Percentiles rank a stretch among this genome's conserved stretches.
Conservation (phyloP, 2,329 filamentous ascomycete genomes). For the Colletotrichum truncatum region DNA sequence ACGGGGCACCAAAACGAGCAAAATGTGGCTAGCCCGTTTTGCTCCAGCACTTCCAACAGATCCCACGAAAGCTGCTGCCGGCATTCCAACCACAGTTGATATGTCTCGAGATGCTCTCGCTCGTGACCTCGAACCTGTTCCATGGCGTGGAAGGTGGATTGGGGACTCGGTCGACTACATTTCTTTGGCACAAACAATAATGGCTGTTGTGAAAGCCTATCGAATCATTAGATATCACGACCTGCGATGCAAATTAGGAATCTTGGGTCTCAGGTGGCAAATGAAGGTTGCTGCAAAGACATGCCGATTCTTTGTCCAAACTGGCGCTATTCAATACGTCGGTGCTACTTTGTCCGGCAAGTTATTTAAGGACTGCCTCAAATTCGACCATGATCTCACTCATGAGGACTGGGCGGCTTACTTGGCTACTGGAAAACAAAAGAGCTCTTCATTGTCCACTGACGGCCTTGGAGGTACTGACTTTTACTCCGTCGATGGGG, state of each 20-base stretch:
- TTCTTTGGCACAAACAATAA: constrained; percentile 64
- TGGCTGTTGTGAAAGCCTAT: constrained; percentile 67
- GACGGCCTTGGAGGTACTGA: not conserved
- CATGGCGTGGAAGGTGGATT: constrained; percentile 66
- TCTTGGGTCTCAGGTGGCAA: constrained; percentile 63
- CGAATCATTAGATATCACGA: constrained; percentile 67
- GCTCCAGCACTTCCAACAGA: constrained; percentile 53
- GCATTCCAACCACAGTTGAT: constrained; percentile 5
- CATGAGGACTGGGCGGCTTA: constrained; percentile 65
- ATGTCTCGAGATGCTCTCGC: constrained; percentile 39
- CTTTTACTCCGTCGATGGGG: not conserved
- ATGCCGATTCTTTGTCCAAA: constrained; percentile 64
- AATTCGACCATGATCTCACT: constrained; percentile 64
- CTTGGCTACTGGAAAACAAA: constrained; percentile 56
- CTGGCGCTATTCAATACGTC: constrained; percentile 65
- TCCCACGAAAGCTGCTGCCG: constrained; percentile 29
- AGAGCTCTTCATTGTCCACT: not conserved
- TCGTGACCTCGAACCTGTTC: constrained; percentile 59
- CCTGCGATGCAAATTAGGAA: constrained; percentile 65
- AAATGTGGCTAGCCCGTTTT: constrained; percentile 67
- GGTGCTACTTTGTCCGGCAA: constrained; percentile 62
- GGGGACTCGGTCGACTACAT: constrained; percentile 67
- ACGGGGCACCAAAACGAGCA: constrained; percentile 68
- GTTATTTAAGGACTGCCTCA: constrained; percentile 70
- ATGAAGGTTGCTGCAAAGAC: constrained; percentile 69